A percentile compares a stretch with the other conserved stretches of the same genome.
These are phyloP conservation scores for Gentiana dahurica DNA, from an alignment of 257 asterid species.

Conservation along the genomic window DNA sequence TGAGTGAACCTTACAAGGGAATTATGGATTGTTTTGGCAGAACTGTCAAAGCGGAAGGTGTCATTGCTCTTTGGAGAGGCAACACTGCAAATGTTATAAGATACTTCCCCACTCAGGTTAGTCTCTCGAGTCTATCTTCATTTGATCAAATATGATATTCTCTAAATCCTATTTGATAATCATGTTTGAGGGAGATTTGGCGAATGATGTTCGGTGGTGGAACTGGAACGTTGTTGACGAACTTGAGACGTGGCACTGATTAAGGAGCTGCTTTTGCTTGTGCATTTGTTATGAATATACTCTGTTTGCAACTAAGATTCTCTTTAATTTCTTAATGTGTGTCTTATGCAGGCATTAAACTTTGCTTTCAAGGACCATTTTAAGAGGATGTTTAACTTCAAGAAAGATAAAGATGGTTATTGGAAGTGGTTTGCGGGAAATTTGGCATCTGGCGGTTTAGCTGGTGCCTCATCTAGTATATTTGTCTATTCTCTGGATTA, in stretches of 20 bases:
- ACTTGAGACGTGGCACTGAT: no score
- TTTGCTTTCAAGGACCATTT: conserved; percentile 9
- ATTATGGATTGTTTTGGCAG: conserved; percentile 17
- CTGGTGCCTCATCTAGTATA: conserved; percentile 39
- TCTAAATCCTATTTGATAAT: background rate
- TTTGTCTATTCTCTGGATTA: conserved; percentile 63
- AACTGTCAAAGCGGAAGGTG: conserved; percentile 20
- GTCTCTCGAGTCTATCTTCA: background rate
- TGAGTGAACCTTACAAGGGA: conserved; percentile 17
- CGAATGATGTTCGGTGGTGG: no score
- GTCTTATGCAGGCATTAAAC: conserved; percentile 11
- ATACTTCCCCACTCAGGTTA: conserved; percentile 19
- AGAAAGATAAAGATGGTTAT: conserved; percentile 19
- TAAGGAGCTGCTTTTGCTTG: background rate
- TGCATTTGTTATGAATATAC: no score
- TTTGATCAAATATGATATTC: background rate
- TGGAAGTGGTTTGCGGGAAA: conserved; percentile 26
- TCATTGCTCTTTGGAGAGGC: conserved; percentile 22
- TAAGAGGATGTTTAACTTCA: conserved; percentile 14
- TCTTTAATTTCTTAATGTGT: background rate
- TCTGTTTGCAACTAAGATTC: background rate
- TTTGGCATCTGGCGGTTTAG: conserved; percentile 18
- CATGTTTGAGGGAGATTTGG: background rate
- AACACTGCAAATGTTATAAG: conserved; percentile 14
- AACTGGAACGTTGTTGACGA: no score